Conservation (phyloP, 1,284 basidiomycete species). For the Afroboletus lepidellus region DNA sequence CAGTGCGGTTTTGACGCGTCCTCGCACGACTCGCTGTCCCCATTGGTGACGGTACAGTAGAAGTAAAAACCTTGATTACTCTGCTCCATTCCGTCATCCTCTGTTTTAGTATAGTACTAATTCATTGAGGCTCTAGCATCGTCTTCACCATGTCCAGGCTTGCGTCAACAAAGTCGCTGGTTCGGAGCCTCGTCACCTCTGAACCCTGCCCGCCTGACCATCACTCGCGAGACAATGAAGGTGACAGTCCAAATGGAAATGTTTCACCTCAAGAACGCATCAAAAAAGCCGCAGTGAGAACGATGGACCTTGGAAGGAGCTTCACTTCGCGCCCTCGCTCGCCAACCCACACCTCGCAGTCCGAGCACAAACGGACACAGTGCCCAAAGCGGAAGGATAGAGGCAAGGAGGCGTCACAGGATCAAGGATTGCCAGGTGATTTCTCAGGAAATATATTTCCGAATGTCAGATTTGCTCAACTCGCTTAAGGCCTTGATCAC, state of each 20-base stretch:
- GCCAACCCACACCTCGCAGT: conserved; percentile 29
- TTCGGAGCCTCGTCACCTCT: conserved; percentile 20
- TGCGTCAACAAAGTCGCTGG: conserved; percentile 25
- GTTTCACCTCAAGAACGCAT: conserved; percentile 43
- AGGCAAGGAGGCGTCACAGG: conserved; percentile 42
- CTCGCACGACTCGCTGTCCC: neutral
- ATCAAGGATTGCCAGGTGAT: conserved; percentile 30
- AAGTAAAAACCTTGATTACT: conserved; percentile 14
- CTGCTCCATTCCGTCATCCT: neutral
- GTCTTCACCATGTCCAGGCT: conserved; percentile 21
- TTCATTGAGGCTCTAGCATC: conserved; percentile 14
- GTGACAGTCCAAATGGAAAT: conserved; percentile 37
- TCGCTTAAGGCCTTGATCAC: conserved; percentile 15
- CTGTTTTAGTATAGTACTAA: conserved; percentile 15
- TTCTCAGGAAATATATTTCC: conserved; percentile 1
- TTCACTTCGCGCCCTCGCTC: conserved; percentile 40
- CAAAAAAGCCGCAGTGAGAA: conserved; percentile 49
- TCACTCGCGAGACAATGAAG: conserved; percentile 14
- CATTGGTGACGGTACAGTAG: conserved; percentile 8
- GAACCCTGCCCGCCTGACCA: conserved; percentile 19
- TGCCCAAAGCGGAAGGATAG: conserved; percentile 55
- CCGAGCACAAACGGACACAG: conserved; percentile 51
- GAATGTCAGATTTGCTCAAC: conserved; percentile 25
- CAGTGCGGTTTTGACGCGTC: neutral
- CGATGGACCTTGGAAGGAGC: conserved; percentile 58